Conservation (phyloP, 1,139 yeast species). For the Geotrichum siamense region DNA sequence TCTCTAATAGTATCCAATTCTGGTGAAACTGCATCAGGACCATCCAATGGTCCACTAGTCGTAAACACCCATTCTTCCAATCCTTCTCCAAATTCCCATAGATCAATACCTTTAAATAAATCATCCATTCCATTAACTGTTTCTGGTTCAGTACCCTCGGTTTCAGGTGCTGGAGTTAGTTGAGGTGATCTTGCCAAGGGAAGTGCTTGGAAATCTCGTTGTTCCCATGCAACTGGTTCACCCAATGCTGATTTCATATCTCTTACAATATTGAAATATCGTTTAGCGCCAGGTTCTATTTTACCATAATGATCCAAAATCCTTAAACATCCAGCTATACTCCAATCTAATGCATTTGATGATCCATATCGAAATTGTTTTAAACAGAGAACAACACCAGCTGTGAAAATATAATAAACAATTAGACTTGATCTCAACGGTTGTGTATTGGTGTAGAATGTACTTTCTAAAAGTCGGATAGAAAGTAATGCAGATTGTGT, state of each 20-base stretch:
- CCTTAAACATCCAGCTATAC: conserved; percentile 20
- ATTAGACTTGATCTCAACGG: conserved; percentile 34
- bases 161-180: neutral
- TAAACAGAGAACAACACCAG: conserved; percentile 21
- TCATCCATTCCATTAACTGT: neutral
- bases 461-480: conserved; percentile 34
- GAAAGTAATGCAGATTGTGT: conserved; percentile 37
- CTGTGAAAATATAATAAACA: conserved; percentile 25
- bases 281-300: conserved; percentile 22
- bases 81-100: conserved; percentile 8
- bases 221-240: neutral
- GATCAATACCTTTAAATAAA: conserved; percentile 8
- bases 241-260: conserved; percentile 18
- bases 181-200: conserved; percentile 4
- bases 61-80: conserved; percentile 14
- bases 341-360: conserved; percentile 20
- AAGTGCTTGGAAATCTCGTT: neutral
- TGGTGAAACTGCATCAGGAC: conserved; percentile 12
- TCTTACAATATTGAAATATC: conserved; percentile 20
- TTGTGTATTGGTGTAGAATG: conserved; percentile 29
- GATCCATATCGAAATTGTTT: conserved; percentile 20
- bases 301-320: conserved; percentile 21
- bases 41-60: conserved; percentile 12
- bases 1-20: conserved; percentile 12
- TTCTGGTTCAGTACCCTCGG: neutral